Evolutionary conservation across 2,329 filamentous ascomycete species (phyloP).

Genomic region (Tothia fuscella): DNA sequence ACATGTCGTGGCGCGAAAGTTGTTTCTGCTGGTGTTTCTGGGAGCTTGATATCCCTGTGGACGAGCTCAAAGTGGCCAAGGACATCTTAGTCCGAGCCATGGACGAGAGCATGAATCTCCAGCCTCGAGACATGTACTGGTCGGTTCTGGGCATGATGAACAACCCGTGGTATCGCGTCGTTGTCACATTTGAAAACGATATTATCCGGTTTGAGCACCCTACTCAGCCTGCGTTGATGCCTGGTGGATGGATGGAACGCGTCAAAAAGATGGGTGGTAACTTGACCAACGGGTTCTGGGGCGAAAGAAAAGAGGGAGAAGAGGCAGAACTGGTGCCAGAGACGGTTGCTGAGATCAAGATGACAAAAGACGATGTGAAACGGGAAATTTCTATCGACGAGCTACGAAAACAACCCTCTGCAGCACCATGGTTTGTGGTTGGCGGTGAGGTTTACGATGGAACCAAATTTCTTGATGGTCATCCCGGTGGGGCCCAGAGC

Average conservation of each 20-base stretch:
- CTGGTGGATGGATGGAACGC: constrained; percentile 87
- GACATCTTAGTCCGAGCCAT: constrained; percentile 76
- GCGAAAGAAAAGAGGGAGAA: constrained; percentile 52
- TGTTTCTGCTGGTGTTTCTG: constrained; percentile 93
- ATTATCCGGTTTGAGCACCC: constrained; percentile 74
- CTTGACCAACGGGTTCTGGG: constrained; percentile 73
- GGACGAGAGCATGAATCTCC: constrained; percentile 79
- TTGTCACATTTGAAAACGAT: constrained; percentile 56
- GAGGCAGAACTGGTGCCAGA: constrained; percentile 29
- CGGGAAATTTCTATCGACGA: constrained; percentile 58
- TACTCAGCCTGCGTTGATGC: constrained; percentile 63
- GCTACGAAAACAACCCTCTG: constrained; percentile 53
- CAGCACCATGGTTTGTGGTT: constrained; percentile 76
- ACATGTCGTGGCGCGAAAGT: constrained; percentile 70
- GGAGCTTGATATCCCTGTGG: constrained; percentile 55
- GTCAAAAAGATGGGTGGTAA: constrained; percentile 76
- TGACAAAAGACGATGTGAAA: constrained; percentile 59
- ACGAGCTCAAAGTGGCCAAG: constrained; percentile 49
- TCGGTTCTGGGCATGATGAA: constrained; percentile 96
- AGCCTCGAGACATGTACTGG: constrained; percentile 94
- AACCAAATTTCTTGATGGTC: constrained; percentile 63
- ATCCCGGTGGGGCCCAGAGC: constrained; percentile 77
- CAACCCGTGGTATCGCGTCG: constrained; percentile 82
- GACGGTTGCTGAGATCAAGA: constrained; percentile 54
- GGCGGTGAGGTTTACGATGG: constrained; percentile 85